Base-by-base conservation (phyloP, 2,329 filamentous ascomycete species). In the Colletotrichum australisinense region DNA sequence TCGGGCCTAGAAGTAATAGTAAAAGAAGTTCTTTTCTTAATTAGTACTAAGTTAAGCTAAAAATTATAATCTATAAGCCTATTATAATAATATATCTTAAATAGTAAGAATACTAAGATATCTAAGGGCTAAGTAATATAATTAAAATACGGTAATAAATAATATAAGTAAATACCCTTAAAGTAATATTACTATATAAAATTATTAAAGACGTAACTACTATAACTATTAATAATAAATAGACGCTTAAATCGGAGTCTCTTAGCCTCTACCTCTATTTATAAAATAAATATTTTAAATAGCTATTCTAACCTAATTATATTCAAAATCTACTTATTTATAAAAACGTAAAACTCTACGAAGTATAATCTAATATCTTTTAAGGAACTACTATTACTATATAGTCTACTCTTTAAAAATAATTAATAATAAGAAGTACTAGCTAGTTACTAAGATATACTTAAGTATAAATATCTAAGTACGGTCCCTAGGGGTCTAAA, bases 361-460 rank as follows among this genome's bases (percentile, higher is more conserved):
- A n/a, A 11, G 7, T 9, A 12, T 67, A 46, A n/a, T 72, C 67
- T 26, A 52, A 59, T 9, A 67, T n/a, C 7, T 75, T 19, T 16
- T 1, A 26, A 38, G 49, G 67, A 76, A 78, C 73, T 38, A 77
- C 26, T 72, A 52, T 1, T 70, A 24, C 66, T 76, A 42, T 2
- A 78, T 64, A 16, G 19, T 67, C 53, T 74, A 35, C 0, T 72
- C 72, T 49, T 76, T 76, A 52, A 78, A 78, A 9, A 78, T 77
- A 38, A 78, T 63, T 19, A 77, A 55, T 2, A 62, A 53, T 5
- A 22, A 3, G 7, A 76, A 46, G 9, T 46, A 12, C 7, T 19
- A 16, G 16, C 72, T 67, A n/a, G 16, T 65, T 1, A 72, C 73
- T 6, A 42, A 75, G 2, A 78, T 74, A 66, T n/a, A 75, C 69